Conservation (phyloP, 495 filamentous ascomycete species). For the Gamarada debralockiae region DNA sequence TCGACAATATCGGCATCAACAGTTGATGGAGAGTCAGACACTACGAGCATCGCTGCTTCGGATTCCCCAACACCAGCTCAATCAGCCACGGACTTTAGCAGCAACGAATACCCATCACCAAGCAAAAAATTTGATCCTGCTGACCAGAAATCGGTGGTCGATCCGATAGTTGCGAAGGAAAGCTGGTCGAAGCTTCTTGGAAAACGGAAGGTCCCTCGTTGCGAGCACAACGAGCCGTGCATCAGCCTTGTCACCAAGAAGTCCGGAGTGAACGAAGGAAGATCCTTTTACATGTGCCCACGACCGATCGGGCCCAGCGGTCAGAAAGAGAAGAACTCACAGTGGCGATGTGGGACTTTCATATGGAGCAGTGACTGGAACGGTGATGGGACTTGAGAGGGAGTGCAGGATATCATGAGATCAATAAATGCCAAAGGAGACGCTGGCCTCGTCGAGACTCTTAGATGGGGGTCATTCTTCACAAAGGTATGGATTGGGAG, state of each 20-base stretch:
- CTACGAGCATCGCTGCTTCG: background rate
- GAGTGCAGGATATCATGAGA: no score
- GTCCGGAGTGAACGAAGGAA: slow-evolving; percentile 74
- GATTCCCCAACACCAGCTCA: background rate
- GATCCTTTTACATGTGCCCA: slow-evolving; percentile 84
- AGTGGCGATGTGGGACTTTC: slow-evolving; percentile 85
- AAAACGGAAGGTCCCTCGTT: slow-evolving; percentile 68
- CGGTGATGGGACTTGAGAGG: slow-evolving; percentile 2
- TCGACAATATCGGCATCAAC: slow-evolving; percentile 8
- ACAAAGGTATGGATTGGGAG: no score
- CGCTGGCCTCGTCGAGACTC: no score
- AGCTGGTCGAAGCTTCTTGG: slow-evolving; percentile 84
- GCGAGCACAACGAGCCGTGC: slow-evolving; percentile 88
- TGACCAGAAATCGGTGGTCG: slow-evolving; percentile 43
- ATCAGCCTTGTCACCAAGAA: slow-evolving; percentile 80
- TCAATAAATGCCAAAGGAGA: no score
- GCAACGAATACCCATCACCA: background rate
- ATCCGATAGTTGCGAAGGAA: slow-evolving; percentile 72
- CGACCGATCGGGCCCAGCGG: slow-evolving; percentile 80
- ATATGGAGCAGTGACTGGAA: slow-evolving; percentile 58
- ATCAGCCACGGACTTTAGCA: background rate
- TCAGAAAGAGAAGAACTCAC: slow-evolving; percentile 71
- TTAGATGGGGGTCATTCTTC: no score
- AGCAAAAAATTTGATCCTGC: slow-evolving; percentile 12
- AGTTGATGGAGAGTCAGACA: slow-evolving; percentile 6